phyloP scores from a whole-genome alignment of 148 eudicot genomes.

The Rhododendron vialii region DNA sequence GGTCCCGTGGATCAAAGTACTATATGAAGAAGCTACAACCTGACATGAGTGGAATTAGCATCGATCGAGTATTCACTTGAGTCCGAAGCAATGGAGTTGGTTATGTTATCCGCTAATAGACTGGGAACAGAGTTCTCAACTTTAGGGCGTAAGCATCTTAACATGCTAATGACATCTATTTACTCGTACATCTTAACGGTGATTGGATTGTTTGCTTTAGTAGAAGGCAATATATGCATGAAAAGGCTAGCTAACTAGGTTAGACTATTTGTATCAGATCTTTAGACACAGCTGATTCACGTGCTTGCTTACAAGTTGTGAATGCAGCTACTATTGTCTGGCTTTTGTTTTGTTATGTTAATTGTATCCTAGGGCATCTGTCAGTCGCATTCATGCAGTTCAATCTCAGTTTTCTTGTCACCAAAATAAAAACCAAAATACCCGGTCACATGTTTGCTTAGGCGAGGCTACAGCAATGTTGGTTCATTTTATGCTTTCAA shows the following conservation, averaged over 20 bases:
- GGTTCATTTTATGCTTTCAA: not conserved
- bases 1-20: conserved; percentile 83
- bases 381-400: not conserved
- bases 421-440: not conserved
- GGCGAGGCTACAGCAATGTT: not conserved
- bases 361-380: not conserved
- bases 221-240: not conserved
- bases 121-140: not conserved
- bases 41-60: conserved; percentile 64
- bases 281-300: not conserved
- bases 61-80: conserved; percentile 17
- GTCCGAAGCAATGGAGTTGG: not conserved
- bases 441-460: not conserved
- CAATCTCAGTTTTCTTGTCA: not conserved
- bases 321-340: not conserved
- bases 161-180: not conserved
- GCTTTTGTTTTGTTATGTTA: not conserved
- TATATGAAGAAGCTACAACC: conserved; percentile 80
- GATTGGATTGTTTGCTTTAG: not conserved
- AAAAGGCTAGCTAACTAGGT: not conserved
- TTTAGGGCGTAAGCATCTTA: not conserved
- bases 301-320: not conserved
- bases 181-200: not conserved
- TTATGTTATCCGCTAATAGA: not conserved
- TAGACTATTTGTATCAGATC: not conserved